phyloP scores from a whole-genome alignment of 495 filamentous ascomycete species.

The Clavariopsis aquatica region DNA sequence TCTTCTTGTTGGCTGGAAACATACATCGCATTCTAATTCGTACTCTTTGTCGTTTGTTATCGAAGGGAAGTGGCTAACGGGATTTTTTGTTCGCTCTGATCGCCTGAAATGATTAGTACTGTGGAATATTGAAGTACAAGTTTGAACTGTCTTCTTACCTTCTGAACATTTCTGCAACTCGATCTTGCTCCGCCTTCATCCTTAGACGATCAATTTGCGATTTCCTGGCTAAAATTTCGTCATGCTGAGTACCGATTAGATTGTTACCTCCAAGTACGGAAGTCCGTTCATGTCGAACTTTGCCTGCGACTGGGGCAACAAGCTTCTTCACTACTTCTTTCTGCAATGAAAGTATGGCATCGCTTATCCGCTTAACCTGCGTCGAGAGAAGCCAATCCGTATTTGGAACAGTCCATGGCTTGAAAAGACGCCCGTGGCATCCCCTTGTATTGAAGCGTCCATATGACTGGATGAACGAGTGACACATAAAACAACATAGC shows the following conservation, averaged over 20 bases:
- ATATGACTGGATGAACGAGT: constrained; percentile 6
- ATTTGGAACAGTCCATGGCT: constrained; percentile 14
- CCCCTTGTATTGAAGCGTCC: constrained; percentile 15
- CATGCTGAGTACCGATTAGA: constrained; percentile 1
- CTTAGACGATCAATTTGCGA: neutral
- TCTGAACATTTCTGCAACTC: constrained; percentile 25
- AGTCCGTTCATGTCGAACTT: constrained; percentile 3
- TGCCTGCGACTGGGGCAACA: neutral
- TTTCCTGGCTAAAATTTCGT: neutral
- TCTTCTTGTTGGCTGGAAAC: neutral
- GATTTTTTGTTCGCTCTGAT: constrained; percentile 2
- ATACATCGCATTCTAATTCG: constrained; percentile 8
- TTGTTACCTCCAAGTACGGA: constrained; percentile 17
- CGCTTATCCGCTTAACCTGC: neutral
- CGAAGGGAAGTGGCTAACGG: neutral
- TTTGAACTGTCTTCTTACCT: constrained; percentile 10
- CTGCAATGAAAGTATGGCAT: constrained; percentile 1
- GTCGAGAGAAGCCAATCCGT: neutral
- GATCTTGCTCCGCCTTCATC: constrained; percentile 8
- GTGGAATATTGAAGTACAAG: neutral
- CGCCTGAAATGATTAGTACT: constrained; percentile 4
- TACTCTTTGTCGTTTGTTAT: constrained; percentile 4
- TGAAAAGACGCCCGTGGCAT: constrained; percentile 19
- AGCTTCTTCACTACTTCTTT: constrained; percentile 11
- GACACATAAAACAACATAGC: constrained; percentile 16